Evolutionary conservation across 2,329 filamentous ascomycete species (phyloP).

Genomic region (Hyphodiscus sp.): DNA sequence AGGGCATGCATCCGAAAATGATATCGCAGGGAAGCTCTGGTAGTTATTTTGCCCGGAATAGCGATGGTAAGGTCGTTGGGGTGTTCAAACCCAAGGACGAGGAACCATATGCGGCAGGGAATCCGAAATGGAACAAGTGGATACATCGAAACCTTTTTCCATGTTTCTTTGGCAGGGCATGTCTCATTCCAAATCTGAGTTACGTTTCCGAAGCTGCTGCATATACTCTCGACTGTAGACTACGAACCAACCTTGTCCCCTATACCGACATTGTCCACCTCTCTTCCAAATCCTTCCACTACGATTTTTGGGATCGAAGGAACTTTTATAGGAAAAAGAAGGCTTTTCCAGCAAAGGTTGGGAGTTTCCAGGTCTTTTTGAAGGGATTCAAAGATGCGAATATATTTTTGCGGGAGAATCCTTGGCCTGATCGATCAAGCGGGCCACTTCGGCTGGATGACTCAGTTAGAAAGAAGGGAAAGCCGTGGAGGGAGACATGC

Average conservation of each 20-base stretch:
- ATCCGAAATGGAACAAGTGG: constrained; percentile 99
- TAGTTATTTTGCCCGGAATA: constrained; percentile 93
- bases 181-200: constrained; percentile 90
- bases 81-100: constrained; percentile 99
- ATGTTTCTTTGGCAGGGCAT: constrained; percentile 92
- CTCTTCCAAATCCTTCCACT: constrained; percentile 95
- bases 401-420: constrained; percentile 87
- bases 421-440: constrained; percentile 81
- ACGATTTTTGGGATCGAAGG: constrained; percentile 93
- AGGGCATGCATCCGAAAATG: constrained; percentile 88
- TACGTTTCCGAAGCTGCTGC: constrained; percentile 97
- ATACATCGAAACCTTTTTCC: constrained; percentile 96
- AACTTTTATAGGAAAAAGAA: constrained; percentile 85
- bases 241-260: constrained; percentile 87
- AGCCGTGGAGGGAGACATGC: constrained; percentile 76
- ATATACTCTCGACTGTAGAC: constrained; percentile 85
- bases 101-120: constrained; percentile 92
- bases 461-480: constrained; percentile 60
- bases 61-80: constrained; percentile 87
- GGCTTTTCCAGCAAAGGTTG: constrained; percentile 78
- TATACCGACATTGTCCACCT: constrained; percentile 94
- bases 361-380: constrained; percentile 95
- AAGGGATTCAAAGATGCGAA: constrained; percentile 98
- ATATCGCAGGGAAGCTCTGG: constrained; percentile 96
- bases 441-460: constrained; percentile 62